These are phyloP conservation scores for Penicillium malachiteum DNA, from an alignment of 495 filamentous ascomycete species.

Conservation along the genomic window DNA sequence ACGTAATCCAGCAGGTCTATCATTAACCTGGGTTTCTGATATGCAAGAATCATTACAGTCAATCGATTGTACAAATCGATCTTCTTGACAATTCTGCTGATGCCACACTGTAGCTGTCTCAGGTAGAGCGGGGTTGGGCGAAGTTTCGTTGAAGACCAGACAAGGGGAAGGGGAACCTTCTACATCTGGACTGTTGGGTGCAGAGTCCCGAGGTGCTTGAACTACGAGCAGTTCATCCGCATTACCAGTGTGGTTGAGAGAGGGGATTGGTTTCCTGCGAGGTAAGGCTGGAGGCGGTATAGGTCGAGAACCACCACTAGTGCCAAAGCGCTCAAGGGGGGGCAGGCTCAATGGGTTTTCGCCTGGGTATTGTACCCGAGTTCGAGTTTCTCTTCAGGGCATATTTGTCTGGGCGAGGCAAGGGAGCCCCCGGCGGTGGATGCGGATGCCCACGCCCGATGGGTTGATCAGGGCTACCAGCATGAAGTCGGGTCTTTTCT, in stretches of 20 bases:
- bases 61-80: background rate
- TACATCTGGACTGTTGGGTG: conserved; percentile 46
- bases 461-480: conserved; percentile 60
- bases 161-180: conserved; percentile 3
- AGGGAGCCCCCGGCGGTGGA: conserved; percentile 56
- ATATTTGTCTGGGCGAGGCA: conserved; percentile 72
- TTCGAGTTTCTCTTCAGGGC: conserved; percentile 53
- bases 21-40: background rate
- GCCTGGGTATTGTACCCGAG: conserved; percentile 54
- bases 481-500: conserved; percentile 33
- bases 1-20: background rate
- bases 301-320: conserved; percentile 26
- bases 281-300: conserved; percentile 17
- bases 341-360: conserved; percentile 54
- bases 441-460: conserved; percentile 66
- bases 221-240: conserved; percentile 50
- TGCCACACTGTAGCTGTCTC: background rate
- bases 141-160: conserved; percentile 9
- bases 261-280: conserved; percentile 33
- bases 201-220: conserved; percentile 50
- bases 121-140: conserved; percentile 1
- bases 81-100: conserved; percentile 5
- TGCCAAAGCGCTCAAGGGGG: conserved; percentile 30
- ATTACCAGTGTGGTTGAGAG: conserved; percentile 13
- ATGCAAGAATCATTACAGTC: background rate